Percentiles rank a stretch among this genome's conserved stretches.
These are phyloP conservation scores for Epichloe coenophiala DNA, from an alignment of 2,329 filamentous ascomycete species.

Conservation along the genomic window DNA sequence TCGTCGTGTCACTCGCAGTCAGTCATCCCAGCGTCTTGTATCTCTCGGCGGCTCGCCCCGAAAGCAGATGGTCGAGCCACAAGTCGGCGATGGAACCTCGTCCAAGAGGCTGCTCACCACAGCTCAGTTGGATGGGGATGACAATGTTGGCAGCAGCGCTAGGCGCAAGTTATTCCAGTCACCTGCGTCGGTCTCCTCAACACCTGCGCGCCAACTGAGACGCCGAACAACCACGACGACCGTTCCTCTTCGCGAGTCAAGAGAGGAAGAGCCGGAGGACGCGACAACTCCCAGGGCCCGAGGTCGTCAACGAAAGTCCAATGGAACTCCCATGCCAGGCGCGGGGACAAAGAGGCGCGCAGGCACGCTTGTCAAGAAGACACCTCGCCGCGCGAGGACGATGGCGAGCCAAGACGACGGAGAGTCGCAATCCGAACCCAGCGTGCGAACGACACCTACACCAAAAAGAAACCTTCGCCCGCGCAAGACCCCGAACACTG, in stretches of 20 bases:
- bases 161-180: slow-evolving; percentile 30
- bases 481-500: slow-evolving; percentile 14
- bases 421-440: slow-evolving; percentile 10
- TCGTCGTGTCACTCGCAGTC: slow-evolving; percentile 31
- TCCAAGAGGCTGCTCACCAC: slow-evolving; percentile 42
- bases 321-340: slow-evolving; percentile 37
- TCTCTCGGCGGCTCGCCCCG: slow-evolving; percentile 32
- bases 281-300: slow-evolving; percentile 27
- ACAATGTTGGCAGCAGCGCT: slow-evolving; percentile 17
- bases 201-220: slow-evolving; percentile 18
- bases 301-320: slow-evolving; percentile 34
- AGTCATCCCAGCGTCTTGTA: slow-evolving; percentile 24
- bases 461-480: slow-evolving; percentile 15
- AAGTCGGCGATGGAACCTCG: slow-evolving; percentile 35
- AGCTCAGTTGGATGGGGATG: slow-evolving; percentile 27
- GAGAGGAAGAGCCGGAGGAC: slow-evolving; percentile 18
- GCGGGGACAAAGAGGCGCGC: slow-evolving; percentile 30
- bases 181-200: slow-evolving; percentile 24
- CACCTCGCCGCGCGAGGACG: slow-evolving; percentile 20
- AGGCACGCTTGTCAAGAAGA: slow-evolving; percentile 28
- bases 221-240: slow-evolving; percentile 32
- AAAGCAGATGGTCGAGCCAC: slow-evolving; percentile 43
- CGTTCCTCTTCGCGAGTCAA: slow-evolving; percentile 34
- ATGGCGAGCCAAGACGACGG: slow-evolving; percentile 16
- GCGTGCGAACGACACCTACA: slow-evolving; percentile 19